Conservation (phyloP, 768 basidiomycete genomes). For the Russula sp. region DNA sequence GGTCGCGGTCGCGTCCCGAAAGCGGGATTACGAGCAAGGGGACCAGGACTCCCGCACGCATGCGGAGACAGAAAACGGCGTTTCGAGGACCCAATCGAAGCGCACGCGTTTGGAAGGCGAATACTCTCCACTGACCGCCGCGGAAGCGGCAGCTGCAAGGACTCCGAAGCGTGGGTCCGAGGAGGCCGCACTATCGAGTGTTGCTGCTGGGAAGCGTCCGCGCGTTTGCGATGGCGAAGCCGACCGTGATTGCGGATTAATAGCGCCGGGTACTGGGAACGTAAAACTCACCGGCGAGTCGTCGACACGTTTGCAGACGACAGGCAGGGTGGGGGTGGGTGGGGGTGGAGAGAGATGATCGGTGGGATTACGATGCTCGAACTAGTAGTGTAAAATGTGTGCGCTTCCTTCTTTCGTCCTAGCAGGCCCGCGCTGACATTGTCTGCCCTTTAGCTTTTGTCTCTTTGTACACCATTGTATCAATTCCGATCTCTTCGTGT, state of each 20-base stretch:
- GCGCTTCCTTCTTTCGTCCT: background rate
- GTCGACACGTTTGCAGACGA: background rate
- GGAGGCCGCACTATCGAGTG: constrained; percentile 16
- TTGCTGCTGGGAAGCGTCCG: constrained; percentile 19
- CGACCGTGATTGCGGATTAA: background rate
- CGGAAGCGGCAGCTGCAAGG: constrained; percentile 13
- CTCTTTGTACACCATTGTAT: constrained; percentile 21
- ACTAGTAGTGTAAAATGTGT: constrained; percentile 18
- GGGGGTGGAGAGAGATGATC: constrained; percentile 14
- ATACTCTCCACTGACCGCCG: constrained; percentile 23
- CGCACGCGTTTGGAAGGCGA: constrained; percentile 30
- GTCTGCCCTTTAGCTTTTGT: constrained; percentile 5
- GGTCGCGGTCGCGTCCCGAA: constrained; percentile 31
- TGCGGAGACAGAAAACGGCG: constrained; percentile 30
- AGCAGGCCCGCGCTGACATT: background rate
- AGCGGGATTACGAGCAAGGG: constrained; percentile 33
- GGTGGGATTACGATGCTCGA: background rate
- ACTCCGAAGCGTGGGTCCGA: constrained; percentile 22
- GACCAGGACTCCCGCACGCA: constrained; percentile 24
- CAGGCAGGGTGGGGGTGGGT: background rate
- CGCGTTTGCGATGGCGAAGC: constrained; percentile 9
- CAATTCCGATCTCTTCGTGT: constrained; percentile 15
- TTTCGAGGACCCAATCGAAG: constrained; percentile 37
- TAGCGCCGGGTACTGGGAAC: background rate
- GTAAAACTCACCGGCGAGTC: background rate